These are phyloP conservation scores for Leccinellum albellum DNA, from an alignment of 768 basidiomycete species.

Conservation along the genomic window DNA sequence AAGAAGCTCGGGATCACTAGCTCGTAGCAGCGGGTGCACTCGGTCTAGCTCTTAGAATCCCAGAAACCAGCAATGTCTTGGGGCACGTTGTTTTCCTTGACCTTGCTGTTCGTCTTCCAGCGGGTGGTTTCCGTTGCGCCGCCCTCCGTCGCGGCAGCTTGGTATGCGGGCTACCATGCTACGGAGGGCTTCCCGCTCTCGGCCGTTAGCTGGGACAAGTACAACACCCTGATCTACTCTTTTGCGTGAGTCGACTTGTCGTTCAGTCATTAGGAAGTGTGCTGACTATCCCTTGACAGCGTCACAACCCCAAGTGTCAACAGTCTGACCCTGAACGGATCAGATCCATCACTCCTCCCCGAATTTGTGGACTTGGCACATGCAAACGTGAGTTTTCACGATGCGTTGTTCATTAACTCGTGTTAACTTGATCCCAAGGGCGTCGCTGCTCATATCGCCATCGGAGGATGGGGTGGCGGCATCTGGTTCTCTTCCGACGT, in stretches of 20 bases:
- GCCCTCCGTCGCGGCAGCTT: conserved; percentile 42
- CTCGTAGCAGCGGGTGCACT: background rate
- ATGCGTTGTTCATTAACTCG: background rate
- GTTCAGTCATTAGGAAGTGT: background rate
- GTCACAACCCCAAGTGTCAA: conserved; percentile 32
- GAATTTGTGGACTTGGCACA: conserved; percentile 49
- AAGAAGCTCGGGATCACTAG: background rate
- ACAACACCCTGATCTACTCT: conserved; percentile 62
- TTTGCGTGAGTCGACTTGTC: conserved; percentile 45
- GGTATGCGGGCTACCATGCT: conserved; percentile 70
- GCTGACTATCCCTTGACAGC: conserved; percentile 14
- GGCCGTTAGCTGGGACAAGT: conserved; percentile 63
- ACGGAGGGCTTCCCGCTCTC: conserved; percentile 45
- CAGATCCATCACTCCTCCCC: conserved; percentile 49
- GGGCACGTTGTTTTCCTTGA: background rate
- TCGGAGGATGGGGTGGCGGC: conserved; percentile 74
- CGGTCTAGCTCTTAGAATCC: background rate
- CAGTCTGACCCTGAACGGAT: conserved; percentile 33
- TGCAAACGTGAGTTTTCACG: conserved; percentile 11
- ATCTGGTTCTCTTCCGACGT: conserved; percentile 60
- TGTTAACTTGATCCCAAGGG: conserved; percentile 36
- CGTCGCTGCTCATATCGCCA: conserved; percentile 53
- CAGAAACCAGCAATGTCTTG: background rate
- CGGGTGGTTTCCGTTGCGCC: background rate
- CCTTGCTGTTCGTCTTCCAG: background rate